phyloP scores from a whole-genome alignment of 2,329 filamentous ascomycete species.

The Trichoderma pleuroti region DNA sequence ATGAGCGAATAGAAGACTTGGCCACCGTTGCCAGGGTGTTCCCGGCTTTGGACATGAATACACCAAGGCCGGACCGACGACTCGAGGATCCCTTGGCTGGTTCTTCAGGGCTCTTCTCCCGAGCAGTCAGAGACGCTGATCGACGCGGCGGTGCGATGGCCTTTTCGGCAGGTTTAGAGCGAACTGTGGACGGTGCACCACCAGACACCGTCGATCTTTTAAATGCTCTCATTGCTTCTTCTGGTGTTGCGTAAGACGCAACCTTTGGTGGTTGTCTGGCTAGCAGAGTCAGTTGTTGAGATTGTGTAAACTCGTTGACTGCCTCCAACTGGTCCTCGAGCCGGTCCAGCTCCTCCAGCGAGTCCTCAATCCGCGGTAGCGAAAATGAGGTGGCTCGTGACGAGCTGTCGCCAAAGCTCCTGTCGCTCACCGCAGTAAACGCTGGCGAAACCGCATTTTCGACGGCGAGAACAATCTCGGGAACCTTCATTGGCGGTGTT shows the following conservation, averaged over 20 bases:
- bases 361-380: slow-evolving; percentile 58
- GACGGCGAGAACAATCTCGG: slow-evolving; percentile 30
- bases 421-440: slow-evolving; percentile 31
- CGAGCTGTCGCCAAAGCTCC: slow-evolving; percentile 35
- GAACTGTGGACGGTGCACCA: slow-evolving; percentile 38
- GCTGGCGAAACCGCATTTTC: slow-evolving; percentile 35
- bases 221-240: slow-evolving; percentile 1
- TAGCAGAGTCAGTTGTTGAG: slow-evolving; percentile 33
- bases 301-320: slow-evolving; percentile 39
- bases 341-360: slow-evolving; percentile 58
- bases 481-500: slow-evolving; percentile 28
- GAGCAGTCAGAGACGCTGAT: slow-evolving; percentile 39
- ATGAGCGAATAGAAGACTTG: neutral
- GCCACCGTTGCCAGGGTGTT: slow-evolving; percentile 5
- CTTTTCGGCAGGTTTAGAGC: slow-evolving; percentile 38
- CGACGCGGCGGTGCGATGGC: slow-evolving; percentile 41
- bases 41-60: slow-evolving; percentile 5
- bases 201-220: slow-evolving; percentile 33
- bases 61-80: neutral
- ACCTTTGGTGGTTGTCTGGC: slow-evolving; percentile 19
- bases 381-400: slow-evolving; percentile 32
- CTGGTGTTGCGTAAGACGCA: neutral
- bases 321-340: slow-evolving; percentile 61
- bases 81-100: neutral
- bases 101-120: slow-evolving; percentile 28